These are phyloP conservation scores for Lepidium africanum DNA, from an alignment of 345 rosid genomes.

Conservation along the genomic window DNA sequence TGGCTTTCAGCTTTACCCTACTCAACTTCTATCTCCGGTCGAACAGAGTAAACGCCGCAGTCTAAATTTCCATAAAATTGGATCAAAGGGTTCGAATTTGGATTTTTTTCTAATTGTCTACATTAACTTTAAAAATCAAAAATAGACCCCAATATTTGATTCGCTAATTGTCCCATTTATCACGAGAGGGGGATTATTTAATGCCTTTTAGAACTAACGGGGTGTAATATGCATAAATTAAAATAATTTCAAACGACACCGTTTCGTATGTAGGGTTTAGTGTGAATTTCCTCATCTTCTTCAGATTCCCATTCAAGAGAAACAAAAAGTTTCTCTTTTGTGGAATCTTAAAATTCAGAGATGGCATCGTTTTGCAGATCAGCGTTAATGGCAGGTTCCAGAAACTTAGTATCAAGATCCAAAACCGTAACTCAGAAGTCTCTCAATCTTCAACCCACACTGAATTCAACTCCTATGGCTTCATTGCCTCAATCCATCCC, in stretches of 20 bases:
- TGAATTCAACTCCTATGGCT: conserved; percentile 33
- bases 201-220: no score
- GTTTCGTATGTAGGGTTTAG: conserved; percentile 15
- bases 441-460: conserved; percentile 22
- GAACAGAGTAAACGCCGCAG: not conserved
- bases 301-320: not conserved
- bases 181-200: no score
- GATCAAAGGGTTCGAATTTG: not conserved
- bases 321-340: not conserved
- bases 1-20: not conserved
- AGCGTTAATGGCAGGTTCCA: conserved; percentile 23
- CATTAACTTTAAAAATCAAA: not conserved
- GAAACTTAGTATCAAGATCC: conserved; percentile 24
- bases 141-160: not conserved
- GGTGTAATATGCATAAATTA: not conserved
- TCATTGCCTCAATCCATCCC: conserved; percentile 34
- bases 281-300: not conserved
- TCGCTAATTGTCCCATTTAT: no score
- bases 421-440: conserved; percentile 20
- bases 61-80: not conserved
- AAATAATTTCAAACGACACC: not conserved
- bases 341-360: not conserved
- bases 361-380: conserved; percentile 39
- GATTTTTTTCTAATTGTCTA: not conserved
- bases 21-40: not conserved